phyloP scores from a whole-genome alignment of 441 rosid species.

The Corymbia citriodora region DNA sequence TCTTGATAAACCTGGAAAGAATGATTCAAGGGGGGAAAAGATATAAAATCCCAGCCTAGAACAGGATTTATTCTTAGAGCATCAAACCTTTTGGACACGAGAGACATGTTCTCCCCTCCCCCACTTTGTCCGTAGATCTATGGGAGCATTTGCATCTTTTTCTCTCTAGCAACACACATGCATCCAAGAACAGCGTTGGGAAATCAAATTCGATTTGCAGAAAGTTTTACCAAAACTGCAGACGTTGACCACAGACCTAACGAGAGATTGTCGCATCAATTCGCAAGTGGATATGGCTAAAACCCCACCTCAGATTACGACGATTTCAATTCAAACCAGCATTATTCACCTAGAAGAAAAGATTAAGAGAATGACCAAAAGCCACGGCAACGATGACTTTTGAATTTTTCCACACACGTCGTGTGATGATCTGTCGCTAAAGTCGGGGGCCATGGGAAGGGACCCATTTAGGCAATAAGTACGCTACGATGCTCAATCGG shows the following conservation, averaged over 20 bases:
- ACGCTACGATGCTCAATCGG: not conserved
- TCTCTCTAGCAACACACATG: not conserved
- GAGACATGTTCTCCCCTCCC: not conserved
- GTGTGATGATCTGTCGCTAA: not conserved
- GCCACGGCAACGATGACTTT: not conserved
- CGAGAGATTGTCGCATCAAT: not conserved
- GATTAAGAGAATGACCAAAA: not conserved
- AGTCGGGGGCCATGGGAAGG: not conserved
- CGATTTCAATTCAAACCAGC: not conserved
- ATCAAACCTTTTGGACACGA: not conserved
- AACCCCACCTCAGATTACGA: not conserved
- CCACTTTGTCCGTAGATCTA: not conserved
- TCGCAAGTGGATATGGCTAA: not conserved
- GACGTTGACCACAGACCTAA: not conserved
- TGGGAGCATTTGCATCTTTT: not conserved
- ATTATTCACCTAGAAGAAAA: not conserved
- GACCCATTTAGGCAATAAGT: not conserved
- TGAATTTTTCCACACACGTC: not conserved
- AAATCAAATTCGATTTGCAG: not conserved
- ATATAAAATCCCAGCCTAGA: not conserved
- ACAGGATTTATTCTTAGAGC: not conserved
- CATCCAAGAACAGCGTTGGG: not conserved
- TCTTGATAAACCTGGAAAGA: constrained; percentile 24
- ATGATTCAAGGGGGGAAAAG: not conserved
- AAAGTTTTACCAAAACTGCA: not conserved